Base-by-base conservation (phyloP, 257 asterid genomes). In the Solanum chmielewskii region DNA sequence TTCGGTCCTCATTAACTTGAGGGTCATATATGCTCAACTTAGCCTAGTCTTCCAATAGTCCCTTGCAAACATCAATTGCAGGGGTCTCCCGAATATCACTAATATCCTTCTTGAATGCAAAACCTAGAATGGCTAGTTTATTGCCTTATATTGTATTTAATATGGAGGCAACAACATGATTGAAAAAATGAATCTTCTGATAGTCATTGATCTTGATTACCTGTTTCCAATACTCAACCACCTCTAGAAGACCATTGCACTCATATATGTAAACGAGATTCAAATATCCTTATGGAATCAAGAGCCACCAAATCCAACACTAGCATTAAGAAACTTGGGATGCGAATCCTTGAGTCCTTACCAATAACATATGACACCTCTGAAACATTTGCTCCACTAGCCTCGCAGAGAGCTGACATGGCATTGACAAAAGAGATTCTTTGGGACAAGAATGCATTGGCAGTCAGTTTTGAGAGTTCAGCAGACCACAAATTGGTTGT, bases 391-490 rank as follows among this genome's bases (percentile, higher is more conserved):
- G 88, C 88, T 35, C 88, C 86, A 23, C 56, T 77, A 60, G 88
- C 86, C 68, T 86, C 88, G 1, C 69, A 77, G 75, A 86, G 88
- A 77, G 88, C 81, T 77, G 86, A 86, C 87, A 85, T 85, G 42
- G 83, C 70, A 31, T 85, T 85, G 31, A 85, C 87, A 3, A 83
- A 85, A 14, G 87, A 85, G 60, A 86, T 86, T 62, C 81, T 78
- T 81, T 78, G 88, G 5, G 87, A 86, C 80, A 86, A 66, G n/a
- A 86, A 78, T 27, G 86, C 86, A 42, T 86, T 78, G 37, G 86
- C 88, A 35, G 83, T 70, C 16, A 45, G 10, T 59, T 70, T 85
- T 69, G 88, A 86, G 64, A 76, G 88, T 78, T 86, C 88, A 62
- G 88, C 78, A 41, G 85, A 86, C 88, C 80, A 86, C 59, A 60